Evolutionary conservation across 257 asterid species (phyloP).

Genomic region (Solanum chiquidenum): DNA sequence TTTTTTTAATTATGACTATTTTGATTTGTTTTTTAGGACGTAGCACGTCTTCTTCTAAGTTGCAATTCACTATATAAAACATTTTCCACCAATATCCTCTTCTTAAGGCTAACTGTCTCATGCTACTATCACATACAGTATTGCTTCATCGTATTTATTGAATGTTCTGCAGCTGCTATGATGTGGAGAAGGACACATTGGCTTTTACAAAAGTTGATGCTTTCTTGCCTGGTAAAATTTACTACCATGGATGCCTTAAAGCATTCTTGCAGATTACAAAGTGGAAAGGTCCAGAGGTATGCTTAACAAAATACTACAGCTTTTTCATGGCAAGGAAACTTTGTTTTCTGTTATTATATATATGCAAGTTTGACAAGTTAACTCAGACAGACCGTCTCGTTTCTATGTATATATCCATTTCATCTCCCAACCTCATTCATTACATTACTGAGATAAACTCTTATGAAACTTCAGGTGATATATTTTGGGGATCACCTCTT

Average conservation of each 20-base stretch:
- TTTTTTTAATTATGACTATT: neutral
- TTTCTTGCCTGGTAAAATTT: constrained; percentile 70
- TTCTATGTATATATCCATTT: neutral
- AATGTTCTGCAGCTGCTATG: constrained; percentile 53
- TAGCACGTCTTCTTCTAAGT: neutral
- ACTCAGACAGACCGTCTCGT: neutral
- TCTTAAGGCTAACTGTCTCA: neutral
- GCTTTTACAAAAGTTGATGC: constrained; percentile 80
- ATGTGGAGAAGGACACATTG: constrained; percentile 82
- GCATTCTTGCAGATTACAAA: constrained; percentile 83
- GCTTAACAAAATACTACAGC: neutral
- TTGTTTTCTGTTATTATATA: neutral
- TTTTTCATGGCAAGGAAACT: neutral
- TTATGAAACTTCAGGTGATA: constrained; percentile 50
- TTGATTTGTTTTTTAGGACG: neutral
- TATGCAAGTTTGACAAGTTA: neutral
- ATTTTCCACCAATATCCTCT: neutral
- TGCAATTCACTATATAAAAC: neutral
- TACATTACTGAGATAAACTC: neutral
- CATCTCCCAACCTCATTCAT: neutral
- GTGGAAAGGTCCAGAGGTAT: constrained; percentile 98
- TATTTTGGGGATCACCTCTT: constrained; percentile 97
- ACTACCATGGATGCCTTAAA: constrained; percentile 93
- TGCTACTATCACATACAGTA: neutral
- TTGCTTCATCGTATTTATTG: neutral